Conservation (phyloP, 306 rosid genomes). For the Vigna trinervia region DNA sequence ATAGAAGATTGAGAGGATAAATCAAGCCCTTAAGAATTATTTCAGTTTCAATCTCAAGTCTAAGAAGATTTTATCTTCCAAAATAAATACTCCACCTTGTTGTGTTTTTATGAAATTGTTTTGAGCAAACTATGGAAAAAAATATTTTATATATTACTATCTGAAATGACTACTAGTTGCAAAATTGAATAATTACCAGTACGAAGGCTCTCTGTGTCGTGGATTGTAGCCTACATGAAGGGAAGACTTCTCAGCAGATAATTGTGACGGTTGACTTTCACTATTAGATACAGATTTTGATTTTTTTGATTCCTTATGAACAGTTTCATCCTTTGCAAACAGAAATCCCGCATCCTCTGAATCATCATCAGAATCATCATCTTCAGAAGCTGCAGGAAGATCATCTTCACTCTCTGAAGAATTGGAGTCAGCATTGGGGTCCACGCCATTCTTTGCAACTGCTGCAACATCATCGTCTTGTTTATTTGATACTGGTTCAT, state of each 20-base stretch:
- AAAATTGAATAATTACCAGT: conserved; percentile 61
- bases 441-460: conserved; percentile 43
- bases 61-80: neutral
- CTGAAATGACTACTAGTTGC: conserved; percentile 4
- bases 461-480: conserved; percentile 39
- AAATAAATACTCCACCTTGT: neutral
- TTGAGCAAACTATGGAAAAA: conserved; percentile 6
- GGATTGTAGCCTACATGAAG: conserved; percentile 92
- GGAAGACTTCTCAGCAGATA: conserved; percentile 50
- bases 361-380: conserved; percentile 68
- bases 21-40: no score
- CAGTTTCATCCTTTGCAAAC: conserved; percentile 52
- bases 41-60: no score
- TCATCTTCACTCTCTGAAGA: conserved; percentile 72
- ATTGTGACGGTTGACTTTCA: conserved; percentile 48
- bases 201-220: conserved; percentile 82
- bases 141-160: neutral
- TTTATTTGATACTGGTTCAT: conserved; percentile 49
- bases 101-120: neutral
- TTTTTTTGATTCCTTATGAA: conserved; percentile 42
- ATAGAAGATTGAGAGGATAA: no score
- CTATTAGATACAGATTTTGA: conserved; percentile 41
- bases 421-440: conserved; percentile 53
- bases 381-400: conserved; percentile 65
- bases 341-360: conserved; percentile 59